These are phyloP conservation scores for Fusarium guadeloupense DNA, from an alignment of 2,329 filamentous ascomycete genomes.

Conservation along the genomic window DNA sequence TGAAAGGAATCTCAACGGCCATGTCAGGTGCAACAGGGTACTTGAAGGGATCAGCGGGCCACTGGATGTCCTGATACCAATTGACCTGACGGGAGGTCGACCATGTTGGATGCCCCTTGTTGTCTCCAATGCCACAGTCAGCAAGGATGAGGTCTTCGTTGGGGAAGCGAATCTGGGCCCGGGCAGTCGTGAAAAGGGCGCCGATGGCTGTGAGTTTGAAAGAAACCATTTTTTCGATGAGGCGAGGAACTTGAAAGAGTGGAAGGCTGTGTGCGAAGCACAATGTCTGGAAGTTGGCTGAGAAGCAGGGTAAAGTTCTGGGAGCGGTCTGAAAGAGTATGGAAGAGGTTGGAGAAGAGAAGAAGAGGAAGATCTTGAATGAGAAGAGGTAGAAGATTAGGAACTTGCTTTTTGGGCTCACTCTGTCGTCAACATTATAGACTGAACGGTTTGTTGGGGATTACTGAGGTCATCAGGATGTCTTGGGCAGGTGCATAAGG, in stretches of 20 bases:
- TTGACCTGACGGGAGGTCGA: constrained; percentile 57
- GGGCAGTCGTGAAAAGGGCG: constrained; percentile 32
- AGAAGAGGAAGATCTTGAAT: constrained; percentile 1
- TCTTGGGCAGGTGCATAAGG: constrained; percentile 3
- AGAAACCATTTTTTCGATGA: constrained; percentile 37
- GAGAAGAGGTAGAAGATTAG: neutral
- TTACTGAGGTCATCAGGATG: neutral
- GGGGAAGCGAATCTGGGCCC: constrained; percentile 41
- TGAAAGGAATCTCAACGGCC: constrained; percentile 52
- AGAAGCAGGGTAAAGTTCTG: too few species aligned
- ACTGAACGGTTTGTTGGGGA: constrained; percentile 1
- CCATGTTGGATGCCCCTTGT: constrained; percentile 51
- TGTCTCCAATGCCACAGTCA: constrained; percentile 55
- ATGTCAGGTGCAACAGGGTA: constrained; percentile 51
- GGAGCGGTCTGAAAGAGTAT: too few species aligned
- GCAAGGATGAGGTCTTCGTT: constrained; percentile 53
- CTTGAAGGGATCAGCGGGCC: constrained; percentile 48
- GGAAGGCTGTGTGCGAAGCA: neutral
- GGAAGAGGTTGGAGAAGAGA: constrained; percentile 3
- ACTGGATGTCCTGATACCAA: constrained; percentile 53
- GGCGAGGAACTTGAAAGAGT: neutral
- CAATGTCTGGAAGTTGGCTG: neutral
- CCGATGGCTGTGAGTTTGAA: constrained; percentile 40
- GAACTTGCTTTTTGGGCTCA: neutral
- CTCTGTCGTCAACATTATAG: neutral